Conservation (phyloP, 441 rosid species). For the Pelargonium cotyledonis region DNA sequence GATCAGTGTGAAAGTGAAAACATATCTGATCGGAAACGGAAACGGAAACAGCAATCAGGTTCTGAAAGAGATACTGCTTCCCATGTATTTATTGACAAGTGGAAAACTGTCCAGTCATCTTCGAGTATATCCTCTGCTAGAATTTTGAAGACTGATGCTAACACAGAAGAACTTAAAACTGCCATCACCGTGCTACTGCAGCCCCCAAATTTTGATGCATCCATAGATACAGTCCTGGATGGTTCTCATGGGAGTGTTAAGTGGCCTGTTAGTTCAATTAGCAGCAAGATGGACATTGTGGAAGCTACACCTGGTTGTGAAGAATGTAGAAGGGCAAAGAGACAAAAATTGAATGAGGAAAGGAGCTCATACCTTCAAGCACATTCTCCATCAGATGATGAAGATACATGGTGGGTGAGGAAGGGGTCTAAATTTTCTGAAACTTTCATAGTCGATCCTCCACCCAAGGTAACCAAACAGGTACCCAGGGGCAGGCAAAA, state of each 20-base stretch:
- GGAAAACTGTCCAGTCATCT: slow-evolving; percentile 37
- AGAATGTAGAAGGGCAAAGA: slow-evolving; percentile 81
- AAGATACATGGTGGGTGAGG: slow-evolving; percentile 93
- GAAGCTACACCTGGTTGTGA: slow-evolving; percentile 85
- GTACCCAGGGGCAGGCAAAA: slow-evolving; percentile 82
- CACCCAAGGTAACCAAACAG: slow-evolving; percentile 61
- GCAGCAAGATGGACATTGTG: slow-evolving; percentile 47
- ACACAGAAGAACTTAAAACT: slow-evolving; percentile 58
- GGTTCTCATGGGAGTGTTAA: slow-evolving; percentile 70
- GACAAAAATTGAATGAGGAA: slow-evolving; percentile 68
- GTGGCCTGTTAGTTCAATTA: slow-evolving; percentile 48
- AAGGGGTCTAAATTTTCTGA: slow-evolving; percentile 61
- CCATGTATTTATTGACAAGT: slow-evolving; percentile 39
- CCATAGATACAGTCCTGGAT: slow-evolving; percentile 44
- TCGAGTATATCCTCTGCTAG: slow-evolving; percentile 30
- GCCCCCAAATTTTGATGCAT: slow-evolving; percentile 47
- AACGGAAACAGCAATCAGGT: slow-evolving; percentile 32
- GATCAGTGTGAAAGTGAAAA: slow-evolving; percentile 30
- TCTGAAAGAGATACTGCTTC: slow-evolving; percentile 33
- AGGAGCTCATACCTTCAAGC: slow-evolving; percentile 57
- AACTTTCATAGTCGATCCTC: slow-evolving; percentile 60
- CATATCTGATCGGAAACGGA: slow-evolving; percentile 32
- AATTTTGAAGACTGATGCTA: slow-evolving; percentile 39
- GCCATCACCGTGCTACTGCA: slow-evolving; percentile 70
- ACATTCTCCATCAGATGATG: slow-evolving; percentile 79